phyloP scores from a whole-genome alignment of 1,284 basidiomycete species.

The Apiotrichum gracile region DNA sequence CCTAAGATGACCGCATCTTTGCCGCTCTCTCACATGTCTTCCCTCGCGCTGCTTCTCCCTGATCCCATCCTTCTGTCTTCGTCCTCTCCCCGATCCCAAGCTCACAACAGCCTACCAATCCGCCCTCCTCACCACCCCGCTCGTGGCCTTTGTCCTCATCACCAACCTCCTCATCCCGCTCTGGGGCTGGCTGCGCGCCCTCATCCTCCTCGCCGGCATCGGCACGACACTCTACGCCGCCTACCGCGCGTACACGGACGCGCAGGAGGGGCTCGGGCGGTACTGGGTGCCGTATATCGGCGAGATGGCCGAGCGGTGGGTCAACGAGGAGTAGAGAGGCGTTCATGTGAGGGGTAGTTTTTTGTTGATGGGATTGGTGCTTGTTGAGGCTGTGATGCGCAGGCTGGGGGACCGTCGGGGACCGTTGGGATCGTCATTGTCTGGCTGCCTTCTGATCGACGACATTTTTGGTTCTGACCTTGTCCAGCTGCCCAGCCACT shows the following conservation, averaged over 20 bases:
- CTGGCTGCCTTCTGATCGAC: too few relatives aligned
- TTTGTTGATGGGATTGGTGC: too few relatives aligned
- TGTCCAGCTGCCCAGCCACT: too few relatives aligned
- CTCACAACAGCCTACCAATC: conserved; percentile 65
- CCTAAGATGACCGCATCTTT: too few relatives aligned
- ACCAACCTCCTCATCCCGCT: conserved; percentile 55
- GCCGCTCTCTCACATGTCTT: not conserved
- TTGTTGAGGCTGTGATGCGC: too few relatives aligned
- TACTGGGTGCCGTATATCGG: conserved; percentile 66
- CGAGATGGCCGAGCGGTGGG: conserved; percentile 64
- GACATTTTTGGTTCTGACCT: too few relatives aligned
- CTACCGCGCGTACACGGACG: conserved; percentile 62
- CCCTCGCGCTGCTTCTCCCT: too few relatives aligned
- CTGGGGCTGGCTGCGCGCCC: conserved; percentile 41
- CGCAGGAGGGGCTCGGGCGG: conserved; percentile 55
- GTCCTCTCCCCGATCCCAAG: not conserved
- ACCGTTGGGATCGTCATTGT: too few relatives aligned
- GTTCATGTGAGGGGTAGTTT: too few relatives aligned
- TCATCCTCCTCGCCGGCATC: conserved; percentile 28
- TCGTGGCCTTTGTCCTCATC: conserved; percentile 59
- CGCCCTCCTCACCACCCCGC: conserved; percentile 62
- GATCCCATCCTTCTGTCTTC: too few relatives aligned
- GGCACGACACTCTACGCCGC: conserved; percentile 29
- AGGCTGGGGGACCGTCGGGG: too few relatives aligned
- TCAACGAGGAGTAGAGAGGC: conserved; percentile 61